Evolutionary conservation across 1,284 basidiomycete genomes (phyloP).

Genomic region (Ceratobasidium sp.): DNA sequence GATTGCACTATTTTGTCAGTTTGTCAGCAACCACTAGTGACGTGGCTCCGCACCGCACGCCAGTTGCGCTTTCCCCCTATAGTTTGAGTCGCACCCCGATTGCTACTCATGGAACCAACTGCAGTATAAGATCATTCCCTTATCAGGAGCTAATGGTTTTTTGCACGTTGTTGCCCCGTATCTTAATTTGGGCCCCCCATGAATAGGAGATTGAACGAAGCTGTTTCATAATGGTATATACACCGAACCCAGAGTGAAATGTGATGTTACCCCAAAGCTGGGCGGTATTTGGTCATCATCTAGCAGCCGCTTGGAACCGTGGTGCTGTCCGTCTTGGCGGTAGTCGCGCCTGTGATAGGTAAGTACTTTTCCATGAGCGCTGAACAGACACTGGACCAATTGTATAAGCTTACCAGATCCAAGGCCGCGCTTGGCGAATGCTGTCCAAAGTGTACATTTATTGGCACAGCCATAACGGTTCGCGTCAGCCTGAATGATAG

Average conservation of each 20-base stretch:
- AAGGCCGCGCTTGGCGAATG: constrained; percentile 42
- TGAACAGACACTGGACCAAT: not conserved
- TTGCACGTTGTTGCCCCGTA: no score
- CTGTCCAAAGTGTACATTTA: constrained; percentile 47
- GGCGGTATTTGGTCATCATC: constrained; percentile 16
- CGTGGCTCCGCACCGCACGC: no score
- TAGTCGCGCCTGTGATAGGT: constrained; percentile 24
- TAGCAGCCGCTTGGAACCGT: constrained; percentile 43
- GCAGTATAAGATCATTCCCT: no score
- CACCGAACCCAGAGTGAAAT: constrained; percentile 6
- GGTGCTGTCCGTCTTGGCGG: constrained; percentile 35
- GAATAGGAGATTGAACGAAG: no score
- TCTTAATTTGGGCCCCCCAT: no score
- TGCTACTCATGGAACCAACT: no score
- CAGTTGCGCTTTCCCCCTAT: no score
- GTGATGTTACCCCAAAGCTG: constrained; percentile 4
- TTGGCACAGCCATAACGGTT: constrained; percentile 48
- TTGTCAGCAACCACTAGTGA: no score
- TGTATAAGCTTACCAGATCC: constrained; percentile 9
- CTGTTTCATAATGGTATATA: not conserved
- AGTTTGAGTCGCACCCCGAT: no score
- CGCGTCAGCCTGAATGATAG: constrained; percentile 45
- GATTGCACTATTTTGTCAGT: no score
- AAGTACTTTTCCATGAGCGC: not conserved
- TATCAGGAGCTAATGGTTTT: no score